Base-by-base conservation (phyloP, 768 basidiomycete genomes). In the Chalciporus piperatus region DNA sequence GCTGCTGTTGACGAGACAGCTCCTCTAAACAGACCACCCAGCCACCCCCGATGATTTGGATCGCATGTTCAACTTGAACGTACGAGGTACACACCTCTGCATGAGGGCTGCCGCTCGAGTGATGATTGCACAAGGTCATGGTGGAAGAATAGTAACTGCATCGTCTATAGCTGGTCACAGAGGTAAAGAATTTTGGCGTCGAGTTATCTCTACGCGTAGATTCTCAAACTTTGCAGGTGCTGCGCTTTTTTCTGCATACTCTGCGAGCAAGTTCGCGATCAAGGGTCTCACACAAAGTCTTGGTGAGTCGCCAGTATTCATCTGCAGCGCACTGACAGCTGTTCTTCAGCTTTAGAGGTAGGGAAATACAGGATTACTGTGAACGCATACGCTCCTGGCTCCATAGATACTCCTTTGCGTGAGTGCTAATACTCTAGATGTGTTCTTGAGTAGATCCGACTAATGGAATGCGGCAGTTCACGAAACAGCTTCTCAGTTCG, bases 61-160 rank as follows among this genome's bases (percentile, higher is more conserved):
- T 30, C 47, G 52, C 4, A 32, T 70, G 2, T 67, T 72, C 28
- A 32, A 57, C 1, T 61, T 73, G 51, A 78, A 78, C 45, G 60
- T 60, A 6, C 61, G 65, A 9, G 75, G 76, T 1, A 59, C 64
- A 0, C 74, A 74, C 37, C 56, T 76, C 1, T 74, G 74, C 56
- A 76, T 75, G 59, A 71, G 72, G 43, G 66, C 70, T 46, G 75
- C 76, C 5, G 76, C 67, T 4, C 42, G 65, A 17, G 65, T 69
- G 45, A 79, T 79, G 77, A 69, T 77, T 30, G 61, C 63, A 22
- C 76, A 77, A 60, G 74, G 74, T 23, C 57, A 56, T 4, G 76
- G 77, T 6, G 77, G 77, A 0, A 62, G 74, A 39, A 73, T 78
- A 22, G 68, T 78, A 13, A 69, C 47, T 11, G 47, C 47, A 22